phyloP scores from a whole-genome alignment of 2,329 filamentous ascomycete species.

The Juglanconis sp. region DNA sequence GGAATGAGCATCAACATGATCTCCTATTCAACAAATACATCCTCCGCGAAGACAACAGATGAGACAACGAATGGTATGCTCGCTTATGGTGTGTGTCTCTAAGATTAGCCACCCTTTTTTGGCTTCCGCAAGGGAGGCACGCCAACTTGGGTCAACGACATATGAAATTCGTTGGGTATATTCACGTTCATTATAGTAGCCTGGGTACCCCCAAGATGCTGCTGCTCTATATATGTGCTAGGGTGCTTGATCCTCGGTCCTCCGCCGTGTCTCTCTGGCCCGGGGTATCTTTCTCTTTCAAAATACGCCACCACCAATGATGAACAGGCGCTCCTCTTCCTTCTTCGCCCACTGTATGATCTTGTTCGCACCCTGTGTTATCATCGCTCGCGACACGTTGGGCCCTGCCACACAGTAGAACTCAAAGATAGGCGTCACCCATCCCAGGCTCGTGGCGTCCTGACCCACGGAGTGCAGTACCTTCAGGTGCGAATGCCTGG shows the following conservation, averaged over 20 bases:
- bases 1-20: too few relatives aligned
- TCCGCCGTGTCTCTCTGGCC: not conserved
- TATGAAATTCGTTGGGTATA: not conserved
- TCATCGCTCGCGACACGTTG: conserved; percentile 57
- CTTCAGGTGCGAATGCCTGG: conserved; percentile 79
- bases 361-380: conserved; percentile 84
- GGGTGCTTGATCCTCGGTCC: not conserved
- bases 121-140: too few relatives aligned
- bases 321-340: conserved; percentile 92
- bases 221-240: not conserved
- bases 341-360: conserved; percentile 87
- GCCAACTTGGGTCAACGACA: not conserved
- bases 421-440: conserved; percentile 89
- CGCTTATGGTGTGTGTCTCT: too few relatives aligned
- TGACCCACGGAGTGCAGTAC: conserved; percentile 75
- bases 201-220: not conserved
- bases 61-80: too few relatives aligned
- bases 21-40: too few relatives aligned
- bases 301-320: conserved; percentile 93
- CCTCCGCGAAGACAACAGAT: too few relatives aligned
- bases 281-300: conserved; percentile 28
- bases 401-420: conserved; percentile 92
- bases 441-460: conserved; percentile 79
- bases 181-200: not conserved
- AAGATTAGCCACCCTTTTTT: too few relatives aligned